A percentile compares a stretch with the other conserved stretches of the same genome.
phyloP scores from a whole-genome alignment of 495 filamentous ascomycete species.

The Penicillium fimorum region DNA sequence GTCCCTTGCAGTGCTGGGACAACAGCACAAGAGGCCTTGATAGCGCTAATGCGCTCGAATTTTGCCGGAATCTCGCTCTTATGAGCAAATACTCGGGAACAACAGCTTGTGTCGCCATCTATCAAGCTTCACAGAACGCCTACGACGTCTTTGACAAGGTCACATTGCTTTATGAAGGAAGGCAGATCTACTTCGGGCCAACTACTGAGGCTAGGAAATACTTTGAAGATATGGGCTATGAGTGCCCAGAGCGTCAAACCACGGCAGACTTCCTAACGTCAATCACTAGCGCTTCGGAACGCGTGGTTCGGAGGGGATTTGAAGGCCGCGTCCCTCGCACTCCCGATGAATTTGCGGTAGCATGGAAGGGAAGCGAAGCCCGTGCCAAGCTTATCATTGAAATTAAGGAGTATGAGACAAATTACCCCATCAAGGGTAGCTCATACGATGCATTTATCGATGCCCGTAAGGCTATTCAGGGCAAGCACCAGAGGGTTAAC shows the following conservation, averaged over 20 bases:
- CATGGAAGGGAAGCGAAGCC: constrained; percentile 52
- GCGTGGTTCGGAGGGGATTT: constrained; percentile 55
- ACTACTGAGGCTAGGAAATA: constrained; percentile 54
- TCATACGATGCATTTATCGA: constrained; percentile 44
- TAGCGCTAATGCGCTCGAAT: constrained; percentile 73
- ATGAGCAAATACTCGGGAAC: constrained; percentile 67
- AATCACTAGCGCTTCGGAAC: constrained; percentile 62
- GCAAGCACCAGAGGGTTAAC: not conserved
- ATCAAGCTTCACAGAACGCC: constrained; percentile 79
- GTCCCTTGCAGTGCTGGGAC: constrained; percentile 72
- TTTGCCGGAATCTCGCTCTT: constrained; percentile 61
- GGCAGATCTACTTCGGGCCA: constrained; percentile 63
- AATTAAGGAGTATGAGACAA: constrained; percentile 38
- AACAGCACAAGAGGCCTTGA: constrained; percentile 81
- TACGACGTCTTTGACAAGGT: constrained; percentile 65
- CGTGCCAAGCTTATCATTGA: constrained; percentile 45
- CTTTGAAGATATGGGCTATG: constrained; percentile 58
- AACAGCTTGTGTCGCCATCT: constrained; percentile 69
- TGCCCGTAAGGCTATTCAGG: constrained; percentile 26
- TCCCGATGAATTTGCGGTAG: constrained; percentile 61
- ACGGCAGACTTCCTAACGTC: constrained; percentile 70
- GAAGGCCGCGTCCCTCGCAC: constrained; percentile 64
- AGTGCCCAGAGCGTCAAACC: constrained; percentile 55
- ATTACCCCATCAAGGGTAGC: constrained; percentile 21
- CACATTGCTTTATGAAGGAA: constrained; percentile 58